These are phyloP conservation scores for Talaromyces sp. DNA, from an alignment of 2,329 filamentous ascomycete species.

Conservation along the genomic window DNA sequence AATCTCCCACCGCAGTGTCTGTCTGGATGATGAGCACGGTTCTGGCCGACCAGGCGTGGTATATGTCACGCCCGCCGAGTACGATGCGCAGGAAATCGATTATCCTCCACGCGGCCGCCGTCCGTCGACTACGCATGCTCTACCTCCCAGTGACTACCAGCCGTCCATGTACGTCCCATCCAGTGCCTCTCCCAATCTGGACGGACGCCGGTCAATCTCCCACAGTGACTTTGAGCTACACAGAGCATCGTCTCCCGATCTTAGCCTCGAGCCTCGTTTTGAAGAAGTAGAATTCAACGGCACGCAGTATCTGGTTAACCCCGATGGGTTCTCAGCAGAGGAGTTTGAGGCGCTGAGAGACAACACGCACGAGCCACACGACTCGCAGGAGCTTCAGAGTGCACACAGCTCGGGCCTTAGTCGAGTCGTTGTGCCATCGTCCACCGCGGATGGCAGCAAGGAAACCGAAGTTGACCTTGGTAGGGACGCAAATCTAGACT, in stretches of 20 bases:
- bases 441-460: constrained; percentile 4
- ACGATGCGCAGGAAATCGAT: constrained; percentile 8
- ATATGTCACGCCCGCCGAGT: constrained; percentile 11
- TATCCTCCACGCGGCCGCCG: constrained; percentile 12
- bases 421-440: constrained; percentile 10
- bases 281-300: constrained; percentile 12
- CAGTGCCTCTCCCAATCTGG: constrained; percentile 8
- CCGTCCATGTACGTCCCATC: constrained; percentile 9
- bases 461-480: constrained; percentile 16
- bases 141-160: constrained; percentile 12
- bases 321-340: constrained; percentile 10
- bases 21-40: constrained; percentile 5
- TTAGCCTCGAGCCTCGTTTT: constrained; percentile 6
- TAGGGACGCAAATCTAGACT: constrained; percentile 15
- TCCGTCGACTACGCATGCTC: constrained; percentile 7
- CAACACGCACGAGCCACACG: constrained; percentile 5
- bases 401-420: constrained; percentile 13
- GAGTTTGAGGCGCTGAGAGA: constrained; percentile 9
- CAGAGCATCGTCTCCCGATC: constrained; percentile 3
- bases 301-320: constrained; percentile 10
- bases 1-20: constrained; percentile 1
- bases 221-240: constrained; percentile 14
- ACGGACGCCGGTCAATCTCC: constrained; percentile 11
- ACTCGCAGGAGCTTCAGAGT: constrained; percentile 7
- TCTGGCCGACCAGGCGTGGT: constrained; percentile 7